Base-by-base conservation (phyloP, 2,329 filamentous ascomycete species). In the Exophiala xenobiotica region DNA sequence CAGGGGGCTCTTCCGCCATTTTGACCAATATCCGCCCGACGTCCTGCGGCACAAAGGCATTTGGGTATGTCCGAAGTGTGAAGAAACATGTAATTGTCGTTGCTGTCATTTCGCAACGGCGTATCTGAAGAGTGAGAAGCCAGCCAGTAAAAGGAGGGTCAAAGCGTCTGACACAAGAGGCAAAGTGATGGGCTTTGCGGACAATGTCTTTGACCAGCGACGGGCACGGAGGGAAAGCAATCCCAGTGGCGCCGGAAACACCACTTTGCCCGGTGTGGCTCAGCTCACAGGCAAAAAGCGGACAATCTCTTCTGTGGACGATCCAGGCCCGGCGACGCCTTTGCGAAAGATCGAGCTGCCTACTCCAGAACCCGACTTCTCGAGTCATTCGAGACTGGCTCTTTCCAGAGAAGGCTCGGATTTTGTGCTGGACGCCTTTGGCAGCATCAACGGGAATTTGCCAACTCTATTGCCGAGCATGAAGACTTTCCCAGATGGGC, bases 151-250 rank as follows among this genome's bases (percentile, higher is more conserved):
- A 48, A 58, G 57, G 27, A 62, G 67, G 19, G 60, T 69, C 19
- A 68, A 67, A 44, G 62, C 67, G 3, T 55, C 57, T 22, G 67
- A 69, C 49, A 40, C 64, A 18, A 61, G 67, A 14, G 66, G 67
- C 1, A 66, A 67, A 42, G 57, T 63, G 14, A 61, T 65, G 56
- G 67, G 67, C 2, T 69, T 69, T 58, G 64, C 65, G 5, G 67
- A 69, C 47, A 69, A 69, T 54, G 67, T 69, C 2, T 69, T 68
- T 53, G 66, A 69, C 50, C 65, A 68, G 46, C 68, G 65, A 54
- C 57, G 66, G 50, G 65, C 64, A 9, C 51, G 56, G 7, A 51
- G 58, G 29, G 60, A 62, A 29, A 43, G 41, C 33, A 35, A 46
- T 26, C 18, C 38, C 24, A 51, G 41, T 11, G 40, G 41, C 16